Evolutionary conservation across 2,329 filamentous ascomycete genomes (phyloP).

Genomic region (Ophiostoma perfectum): DNA sequence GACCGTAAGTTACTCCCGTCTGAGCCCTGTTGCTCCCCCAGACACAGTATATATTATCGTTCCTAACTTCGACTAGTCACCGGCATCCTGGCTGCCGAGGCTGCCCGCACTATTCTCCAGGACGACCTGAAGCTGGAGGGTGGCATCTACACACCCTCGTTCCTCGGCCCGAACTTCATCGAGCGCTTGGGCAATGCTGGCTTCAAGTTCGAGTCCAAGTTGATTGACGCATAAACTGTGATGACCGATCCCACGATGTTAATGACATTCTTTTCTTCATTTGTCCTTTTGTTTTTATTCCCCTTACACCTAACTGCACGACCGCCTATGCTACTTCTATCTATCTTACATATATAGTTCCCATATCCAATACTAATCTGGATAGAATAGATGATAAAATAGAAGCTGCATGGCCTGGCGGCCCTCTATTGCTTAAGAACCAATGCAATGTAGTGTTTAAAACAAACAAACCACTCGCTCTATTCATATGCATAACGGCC

Average conservation of each 20-base stretch:
- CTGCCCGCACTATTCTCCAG: slow-evolving; percentile 59
- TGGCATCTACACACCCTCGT: slow-evolving; percentile 67
- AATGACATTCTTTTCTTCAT: background rate
- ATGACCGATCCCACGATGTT: background rate
- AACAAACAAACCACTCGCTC: too few relatives aligned
- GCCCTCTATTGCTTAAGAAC: too few relatives aligned
- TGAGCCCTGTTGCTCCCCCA: background rate
- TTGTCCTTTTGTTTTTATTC: background rate
- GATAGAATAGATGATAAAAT: too few relatives aligned
- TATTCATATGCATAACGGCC: too few relatives aligned
- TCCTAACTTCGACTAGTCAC: slow-evolving; percentile 48
- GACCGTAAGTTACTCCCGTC: slow-evolving; percentile 43
- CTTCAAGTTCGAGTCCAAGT: slow-evolving; percentile 56
- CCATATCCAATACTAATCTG: too few relatives aligned
- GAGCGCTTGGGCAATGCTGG: slow-evolving; percentile 57
- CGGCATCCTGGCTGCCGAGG: slow-evolving; percentile 57
- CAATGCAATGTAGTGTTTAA: too few relatives aligned
- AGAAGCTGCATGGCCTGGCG: too few relatives aligned
- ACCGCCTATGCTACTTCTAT: too few relatives aligned
- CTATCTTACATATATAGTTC: too few relatives aligned
- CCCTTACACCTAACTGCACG: too few relatives aligned
- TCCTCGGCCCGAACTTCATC: slow-evolving; percentile 61
- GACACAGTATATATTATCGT: background rate
- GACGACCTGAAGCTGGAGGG: slow-evolving; percentile 57
- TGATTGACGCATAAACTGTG: slow-evolving; percentile 22